Conservation (phyloP, 441 rosid genomes). For the Populus hybrid region DNA sequence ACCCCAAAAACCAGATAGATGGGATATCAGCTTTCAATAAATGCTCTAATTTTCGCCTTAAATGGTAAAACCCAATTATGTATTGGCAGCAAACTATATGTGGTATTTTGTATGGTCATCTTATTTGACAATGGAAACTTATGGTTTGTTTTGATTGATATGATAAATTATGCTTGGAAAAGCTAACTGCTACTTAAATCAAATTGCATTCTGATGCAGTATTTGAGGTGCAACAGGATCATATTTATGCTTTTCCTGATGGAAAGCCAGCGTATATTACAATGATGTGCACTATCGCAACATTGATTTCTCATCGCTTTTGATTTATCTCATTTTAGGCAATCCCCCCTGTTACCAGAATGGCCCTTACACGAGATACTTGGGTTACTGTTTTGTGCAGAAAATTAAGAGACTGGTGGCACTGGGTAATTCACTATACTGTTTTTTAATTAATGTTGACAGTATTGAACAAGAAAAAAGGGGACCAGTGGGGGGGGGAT, state of each 20-base stretch:
- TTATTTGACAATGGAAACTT: neutral
- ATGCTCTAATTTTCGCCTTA: neutral
- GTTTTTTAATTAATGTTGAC: constrained; percentile 26
- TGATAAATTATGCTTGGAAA: neutral
- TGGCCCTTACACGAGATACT: constrained; percentile 95
- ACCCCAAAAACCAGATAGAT: neutral
- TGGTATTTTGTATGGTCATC: neutral
- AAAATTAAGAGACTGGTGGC: constrained; percentile 99
- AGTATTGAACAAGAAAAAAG: neutral
- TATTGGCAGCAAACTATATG: neutral
- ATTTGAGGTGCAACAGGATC: neutral
- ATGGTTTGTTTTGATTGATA: neutral
- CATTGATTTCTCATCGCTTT: constrained; percentile 12
- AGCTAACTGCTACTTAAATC: neutral
- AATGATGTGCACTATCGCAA: neutral
- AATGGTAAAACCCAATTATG: neutral
- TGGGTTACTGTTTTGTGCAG: constrained; percentile 97
- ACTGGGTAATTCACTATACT: constrained; percentile 67
- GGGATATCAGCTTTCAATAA: neutral
- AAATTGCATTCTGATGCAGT: neutral
- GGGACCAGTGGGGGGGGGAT: no score
- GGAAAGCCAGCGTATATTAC: neutral
- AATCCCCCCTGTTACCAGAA: constrained; percentile 89
- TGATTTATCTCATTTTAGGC: constrained; percentile 47
- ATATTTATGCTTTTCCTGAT: neutral